Evolutionary conservation across 2,329 filamentous ascomycete genomes (phyloP).

Genomic region (Conoideocrella luteorostrata): DNA sequence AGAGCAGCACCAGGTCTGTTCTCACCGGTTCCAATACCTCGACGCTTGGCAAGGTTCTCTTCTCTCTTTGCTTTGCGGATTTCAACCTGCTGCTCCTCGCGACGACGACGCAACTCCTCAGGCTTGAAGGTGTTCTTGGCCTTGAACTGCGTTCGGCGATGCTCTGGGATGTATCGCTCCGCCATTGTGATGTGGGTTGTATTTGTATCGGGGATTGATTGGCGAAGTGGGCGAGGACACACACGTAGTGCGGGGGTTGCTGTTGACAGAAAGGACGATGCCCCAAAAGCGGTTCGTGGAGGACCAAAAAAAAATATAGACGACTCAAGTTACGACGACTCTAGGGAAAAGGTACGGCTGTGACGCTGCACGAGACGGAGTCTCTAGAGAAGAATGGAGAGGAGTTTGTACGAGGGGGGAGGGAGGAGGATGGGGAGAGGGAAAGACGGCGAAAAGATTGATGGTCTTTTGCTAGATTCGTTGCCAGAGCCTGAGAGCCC

Average conservation of each 20-base stretch:
- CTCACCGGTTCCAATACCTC: conserved; percentile 82
- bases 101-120: conserved; percentile 94
- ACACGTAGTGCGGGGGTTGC: conserved; percentile 7
- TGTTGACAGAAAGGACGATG: conserved; percentile 7
- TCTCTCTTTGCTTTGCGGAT: conserved; percentile 98
- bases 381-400: conserved; percentile 4
- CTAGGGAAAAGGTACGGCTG: conserved; percentile 1
- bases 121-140: conserved; percentile 99
- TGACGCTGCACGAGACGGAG: conserved; percentile 5
- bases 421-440: conserved; percentile 6
- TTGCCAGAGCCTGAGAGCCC: conserved; percentile 15
- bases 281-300: background rate
- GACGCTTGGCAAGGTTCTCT: conserved; percentile 96
- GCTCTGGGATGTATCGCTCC: conserved; percentile 98
- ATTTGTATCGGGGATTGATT: background rate
- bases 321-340: conserved; percentile 5
- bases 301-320: background rate
- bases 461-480: conserved; percentile 9
- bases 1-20: conserved; percentile 74
- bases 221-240: conserved; percentile 7
- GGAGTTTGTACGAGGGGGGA: conserved; percentile 3
- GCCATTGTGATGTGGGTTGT: conserved; percentile 60
- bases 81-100: conserved; percentile 98
- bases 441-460: conserved; percentile 13
- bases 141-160: conserved; percentile 99